Evolutionary conservation across 2,329 filamentous ascomycete species (phyloP), one percentile per base, ranked within the genome.

Genomic region (Neofusicoccum laricinum): DNA sequence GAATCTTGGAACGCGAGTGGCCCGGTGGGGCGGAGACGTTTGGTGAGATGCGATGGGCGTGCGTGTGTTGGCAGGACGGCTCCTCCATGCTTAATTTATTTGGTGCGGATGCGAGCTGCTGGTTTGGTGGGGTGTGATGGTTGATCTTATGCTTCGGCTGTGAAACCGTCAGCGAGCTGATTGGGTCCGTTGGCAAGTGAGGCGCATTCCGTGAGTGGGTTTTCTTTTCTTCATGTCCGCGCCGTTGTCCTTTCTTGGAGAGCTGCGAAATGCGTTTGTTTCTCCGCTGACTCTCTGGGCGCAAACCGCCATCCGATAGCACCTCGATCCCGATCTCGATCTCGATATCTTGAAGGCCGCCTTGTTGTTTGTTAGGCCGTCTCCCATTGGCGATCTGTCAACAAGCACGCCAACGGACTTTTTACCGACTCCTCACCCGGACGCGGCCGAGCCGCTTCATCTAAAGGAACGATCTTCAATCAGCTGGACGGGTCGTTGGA

Each of bases 401-500:
- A 19, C 4, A 30, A 30, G 25, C 25, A 30, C 25, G 25, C 25
- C 25, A 30, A 30, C 25, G 25, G 25, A 30, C 25, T 7, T 30
- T 30, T 30, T 30, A 6, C 25, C 25, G 25, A 30, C 25, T 30
- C 21, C 25, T 38, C 3, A 7, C 6, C 41, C 55, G 55, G 55
- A 59, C 55, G 15, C 55, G 8, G 21, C 40, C 43, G 41, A 43
- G 17, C 55, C 55, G 55, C 32, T 46, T 59, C 49, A 36, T 25
- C 55, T 15, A 36, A 36, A 59, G 55, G 12, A 59, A 45, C 40
- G 55, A 59, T 59, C 55, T 46, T 46, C 55, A 36, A 46, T 59
- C 55, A 48, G 41, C 7, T 21, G 40, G 30, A 59, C 41, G 15
- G 40, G 32, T 46, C 7, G 25, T 38, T 14, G 15, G 55, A 59